Base-by-base conservation (phyloP, 73 alveolate species). In the Paramecium bursaria region DNA sequence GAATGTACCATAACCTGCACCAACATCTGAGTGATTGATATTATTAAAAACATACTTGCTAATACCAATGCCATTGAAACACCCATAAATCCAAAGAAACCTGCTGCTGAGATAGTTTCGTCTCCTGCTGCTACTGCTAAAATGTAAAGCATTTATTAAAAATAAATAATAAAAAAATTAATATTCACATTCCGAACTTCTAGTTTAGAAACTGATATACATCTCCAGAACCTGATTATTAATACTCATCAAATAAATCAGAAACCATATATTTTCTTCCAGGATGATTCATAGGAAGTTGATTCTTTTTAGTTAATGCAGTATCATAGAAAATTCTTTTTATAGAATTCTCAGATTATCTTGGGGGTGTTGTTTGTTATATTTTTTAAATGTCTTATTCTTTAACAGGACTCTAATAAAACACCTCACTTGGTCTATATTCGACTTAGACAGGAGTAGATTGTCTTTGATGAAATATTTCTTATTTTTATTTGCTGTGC, bases 81-180 rank as follows among this genome's bases (percentile, higher is more conserved):
- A 48, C 99, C 99, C 90, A 95, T 90, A 89, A 86, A 96, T 53
- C 99, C 99, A 90, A 89, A 96, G 97, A 95, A 95, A 21, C 93
- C 46, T 15, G 93, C 88, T 15, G 88, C 88, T 2, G 67, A n/a
- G n/a, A n/a, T 31, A n/a, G 23, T 31, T 46, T 76, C 86, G 17
- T 47, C 39, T 60, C 13, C n/a, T 2, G 21, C 80, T 30, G 49
- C 80, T 51, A 60, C 21, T 60, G 39, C 80, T 60, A 33, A 60
- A 25, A 15, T n/a, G 25, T 53, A 15, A 27, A 53, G 25, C 25
- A 27, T 10, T 53, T 10, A 30, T 25, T 33, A 22, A 39, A 7
- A 39, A 39, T 11, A 39, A 7, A 39, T 7, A 7, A 39, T 39
- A 39, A 7, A 7, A 39, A 39, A 7, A 39, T 39, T 39, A 7